Conservation (phyloP, 1,139 yeast genomes). For the Insectozyma bohioensis region DNA sequence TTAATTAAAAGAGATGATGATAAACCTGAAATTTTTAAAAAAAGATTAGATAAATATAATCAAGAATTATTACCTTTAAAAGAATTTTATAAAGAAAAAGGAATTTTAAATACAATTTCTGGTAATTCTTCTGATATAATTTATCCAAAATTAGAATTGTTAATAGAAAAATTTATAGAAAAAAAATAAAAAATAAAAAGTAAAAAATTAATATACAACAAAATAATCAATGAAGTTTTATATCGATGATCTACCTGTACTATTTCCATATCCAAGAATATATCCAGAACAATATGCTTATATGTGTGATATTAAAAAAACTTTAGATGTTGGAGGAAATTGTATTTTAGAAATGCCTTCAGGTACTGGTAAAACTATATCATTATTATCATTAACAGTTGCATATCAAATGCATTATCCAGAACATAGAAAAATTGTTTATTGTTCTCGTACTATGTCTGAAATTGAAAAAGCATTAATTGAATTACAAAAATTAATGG, state of each 20-base stretch:
- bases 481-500: constrained; percentile 90
- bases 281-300: constrained; percentile 98
- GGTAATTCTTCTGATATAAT: constrained; percentile 86
- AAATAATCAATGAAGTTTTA: constrained; percentile 55
- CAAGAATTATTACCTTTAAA: constrained; percentile 61
- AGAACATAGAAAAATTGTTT: constrained; percentile 89
- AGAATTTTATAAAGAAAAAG: constrained; percentile 53
- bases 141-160: constrained; percentile 63
- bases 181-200: constrained; percentile 1
- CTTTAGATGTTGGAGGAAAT: constrained; percentile 96
- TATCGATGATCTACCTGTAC: constrained; percentile 92
- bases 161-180: constrained; percentile 14
- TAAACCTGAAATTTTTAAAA: constrained; percentile 63
- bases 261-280: constrained; percentile 95
- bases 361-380: constrained; percentile 98
- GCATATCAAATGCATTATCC: constrained; percentile 97
- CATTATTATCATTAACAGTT: constrained; percentile 83
- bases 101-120: constrained; percentile 54
- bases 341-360: constrained; percentile 99
- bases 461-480: constrained; percentile 96
- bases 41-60: constrained; percentile 64
- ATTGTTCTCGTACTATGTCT: constrained; percentile 99
- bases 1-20: constrained; percentile 80
- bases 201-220: background rate
- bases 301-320: constrained; percentile 92